Percentiles rank a stretch among this genome's conserved stretches.
Conservation (phyloP, 495 filamentous ascomycete species). For the Aspergillus leporis region DNA sequence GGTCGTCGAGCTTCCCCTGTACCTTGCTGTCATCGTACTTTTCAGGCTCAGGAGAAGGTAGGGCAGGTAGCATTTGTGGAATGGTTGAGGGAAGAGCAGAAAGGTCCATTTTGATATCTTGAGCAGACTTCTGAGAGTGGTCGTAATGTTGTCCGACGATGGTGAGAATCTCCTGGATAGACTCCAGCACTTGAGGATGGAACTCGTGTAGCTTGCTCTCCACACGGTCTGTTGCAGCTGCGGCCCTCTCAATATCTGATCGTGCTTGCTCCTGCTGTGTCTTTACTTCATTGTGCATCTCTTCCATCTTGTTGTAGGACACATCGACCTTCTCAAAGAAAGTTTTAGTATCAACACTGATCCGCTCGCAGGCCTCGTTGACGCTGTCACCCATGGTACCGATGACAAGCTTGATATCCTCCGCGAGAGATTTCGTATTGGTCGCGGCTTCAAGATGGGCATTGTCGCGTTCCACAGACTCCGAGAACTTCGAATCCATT, state of each 20-base stretch:
- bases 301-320: slow-evolving; percentile 73
- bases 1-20: slow-evolving; percentile 81
- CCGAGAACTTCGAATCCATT: slow-evolving; percentile 67
- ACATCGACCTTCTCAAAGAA: slow-evolving; percentile 78
- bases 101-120: slow-evolving; percentile 53
- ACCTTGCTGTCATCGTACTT: slow-evolving; percentile 71
- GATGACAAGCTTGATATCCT: slow-evolving; percentile 80
- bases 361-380: slow-evolving; percentile 80
- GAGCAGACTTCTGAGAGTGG: slow-evolving; percentile 51
- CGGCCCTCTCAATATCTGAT: slow-evolving; percentile 69
- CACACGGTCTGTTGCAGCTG: slow-evolving; percentile 70
- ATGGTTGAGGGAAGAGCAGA: slow-evolving; percentile 54
- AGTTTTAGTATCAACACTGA: slow-evolving; percentile 79
- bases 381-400: slow-evolving; percentile 82
- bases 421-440: slow-evolving; percentile 72
- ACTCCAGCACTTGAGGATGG: slow-evolving; percentile 80
- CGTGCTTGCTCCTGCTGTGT: slow-evolving; percentile 75
- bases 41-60: slow-evolving; percentile 48
- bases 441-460: slow-evolving; percentile 68
- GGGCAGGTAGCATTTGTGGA: slow-evolving; percentile 47
- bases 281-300: slow-evolving; percentile 69
- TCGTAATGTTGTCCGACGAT: slow-evolving; percentile 83
- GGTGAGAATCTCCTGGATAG: slow-evolving; percentile 77
- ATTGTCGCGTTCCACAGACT: slow-evolving; percentile 63
- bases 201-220: slow-evolving; percentile 75